Evolutionary conservation across 192 early-diverging fungal species (phyloP), one percentile per base, ranked within the genome.

Genomic region (Neocallimastix lanati): DNA sequence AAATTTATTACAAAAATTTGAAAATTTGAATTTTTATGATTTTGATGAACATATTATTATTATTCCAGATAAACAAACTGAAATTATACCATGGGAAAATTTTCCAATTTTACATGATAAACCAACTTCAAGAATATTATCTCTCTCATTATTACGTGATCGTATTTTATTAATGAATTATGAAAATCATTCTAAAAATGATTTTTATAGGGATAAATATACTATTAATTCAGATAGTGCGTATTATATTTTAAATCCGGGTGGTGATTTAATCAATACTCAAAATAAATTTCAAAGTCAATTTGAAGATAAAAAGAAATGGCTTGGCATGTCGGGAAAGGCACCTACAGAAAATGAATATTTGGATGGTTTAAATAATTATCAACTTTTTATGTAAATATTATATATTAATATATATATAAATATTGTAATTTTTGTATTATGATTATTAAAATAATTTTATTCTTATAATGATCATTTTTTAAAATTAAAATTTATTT

Each of bases 231-330:
- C 81, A 1, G 29, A 82, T 28, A 88, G 84, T 2, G 86, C 88
- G 2, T 95, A 87, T 82, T 99, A 96, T 83, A 84, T 98, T 21
- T 85, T 99, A 27, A 99, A 99, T 86, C 98, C 98, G 2, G 90
- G 88, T 28, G 92, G 91, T 25, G 96, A 99, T 81, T 83, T 99
- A 79, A 85, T 83, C 67, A 86, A 88, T 76, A 99, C 98, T 2
- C 92, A 98, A 83, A 79, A 87, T 1, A 87, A 88, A 79, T 98
- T 98, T 86, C 86, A 88, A 80, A 28, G 79, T 12, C 81, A 84
- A 76, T 83, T 94, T 27, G 35, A 87, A 77, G 82, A 79, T 0
- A 80, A 83, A 29, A 35, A 76, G 12, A 80, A 79, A 4, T 99
- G 95, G 95, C 81, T 87, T 21, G 96, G 96, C 1, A 78, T 92